Percentiles rank a stretch among this genome's conserved stretches.
Conservation (phyloP, 2,329 filamentous ascomycete species). For the Ceratocystis variospora region DNA sequence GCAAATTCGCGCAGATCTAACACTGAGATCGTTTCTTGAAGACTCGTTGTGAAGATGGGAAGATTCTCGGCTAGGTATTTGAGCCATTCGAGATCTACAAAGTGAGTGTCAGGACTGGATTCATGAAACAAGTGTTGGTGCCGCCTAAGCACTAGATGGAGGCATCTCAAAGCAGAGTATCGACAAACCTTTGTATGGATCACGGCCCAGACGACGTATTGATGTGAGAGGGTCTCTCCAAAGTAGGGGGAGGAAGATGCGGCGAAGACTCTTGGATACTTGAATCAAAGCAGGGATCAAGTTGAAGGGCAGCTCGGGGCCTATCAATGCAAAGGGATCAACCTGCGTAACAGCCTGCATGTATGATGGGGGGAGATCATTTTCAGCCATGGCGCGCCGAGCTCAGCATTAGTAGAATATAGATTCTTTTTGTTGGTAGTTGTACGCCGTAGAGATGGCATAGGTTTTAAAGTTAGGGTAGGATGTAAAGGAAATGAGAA, state of each 20-base stretch:
- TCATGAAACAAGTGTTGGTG: background rate
- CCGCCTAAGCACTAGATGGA: background rate
- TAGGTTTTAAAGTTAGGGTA: too few relatives aligned
- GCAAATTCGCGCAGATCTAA: slow-evolving; percentile 13
- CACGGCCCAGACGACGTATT: slow-evolving; percentile 29
- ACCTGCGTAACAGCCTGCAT: slow-evolving; percentile 33
- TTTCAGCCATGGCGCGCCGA: background rate
- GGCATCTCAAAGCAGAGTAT: background rate
- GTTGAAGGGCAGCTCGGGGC: slow-evolving; percentile 30
- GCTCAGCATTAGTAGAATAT: background rate
- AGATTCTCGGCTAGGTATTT: slow-evolving; percentile 4
- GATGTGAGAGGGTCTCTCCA: slow-evolving; percentile 38
- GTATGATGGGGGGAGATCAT: slow-evolving; percentile 36
- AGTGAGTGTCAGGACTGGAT: background rate
- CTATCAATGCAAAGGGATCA: slow-evolving; percentile 39
- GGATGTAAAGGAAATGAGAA: too few relatives aligned
- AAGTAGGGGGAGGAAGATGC: slow-evolving; percentile 37
- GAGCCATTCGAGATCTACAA: slow-evolving; percentile 13
- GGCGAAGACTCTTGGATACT: slow-evolving; percentile 35
- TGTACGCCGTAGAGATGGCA: background rate
- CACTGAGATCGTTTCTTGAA: slow-evolving; percentile 13
- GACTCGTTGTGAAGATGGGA: background rate
- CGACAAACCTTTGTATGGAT: slow-evolving; percentile 32
- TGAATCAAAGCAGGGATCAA: slow-evolving; percentile 36
- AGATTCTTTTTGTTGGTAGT: background rate